phyloP scores from a whole-genome alignment of 2,329 filamentous ascomycete genomes.

The Trichoderma gracile region DNA sequence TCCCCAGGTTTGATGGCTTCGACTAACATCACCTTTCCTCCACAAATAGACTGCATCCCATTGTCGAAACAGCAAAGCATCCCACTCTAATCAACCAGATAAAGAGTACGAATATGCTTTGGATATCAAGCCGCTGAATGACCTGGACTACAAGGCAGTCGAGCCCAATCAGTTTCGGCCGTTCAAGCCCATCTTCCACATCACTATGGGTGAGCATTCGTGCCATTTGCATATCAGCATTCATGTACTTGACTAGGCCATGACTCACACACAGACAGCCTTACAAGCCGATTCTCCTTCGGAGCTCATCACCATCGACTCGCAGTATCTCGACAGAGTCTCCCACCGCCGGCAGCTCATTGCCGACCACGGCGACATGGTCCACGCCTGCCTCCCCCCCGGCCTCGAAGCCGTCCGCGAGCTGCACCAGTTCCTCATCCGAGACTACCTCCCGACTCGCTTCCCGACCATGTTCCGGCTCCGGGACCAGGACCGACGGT shows the following conservation, averaged over 20 bases:
- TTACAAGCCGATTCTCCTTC: conserved; percentile 47
- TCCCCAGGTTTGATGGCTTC: neutral
- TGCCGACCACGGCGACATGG: conserved; percentile 40
- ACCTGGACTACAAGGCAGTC: conserved; percentile 45
- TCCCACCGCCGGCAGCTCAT: conserved; percentile 44
- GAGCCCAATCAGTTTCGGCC: conserved; percentile 47
- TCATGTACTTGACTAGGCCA: neutral
- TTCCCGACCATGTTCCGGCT: conserved; percentile 52
- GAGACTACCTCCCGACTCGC: conserved; percentile 49
- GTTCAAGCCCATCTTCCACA: conserved; percentile 55
- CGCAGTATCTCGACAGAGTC: conserved; percentile 50
- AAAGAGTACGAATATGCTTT: neutral
- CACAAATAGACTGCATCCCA: neutral
- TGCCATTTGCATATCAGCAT: neutral
- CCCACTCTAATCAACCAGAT: neutral
- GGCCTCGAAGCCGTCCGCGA: conserved; percentile 49
- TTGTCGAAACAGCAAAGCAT: neutral
- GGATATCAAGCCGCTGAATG: conserved; percentile 32
- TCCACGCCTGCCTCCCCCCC: conserved; percentile 45
- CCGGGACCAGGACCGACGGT: conserved; percentile 34
- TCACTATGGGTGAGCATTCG: conserved; percentile 53
- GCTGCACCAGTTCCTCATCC: conserved; percentile 50
- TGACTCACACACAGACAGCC: conserved; percentile 31
- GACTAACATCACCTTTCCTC: neutral
- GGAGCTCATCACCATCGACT: conserved; percentile 55